Base-by-base conservation (phyloP, 106 monocot genomes). In the Allium sativum region DNA sequence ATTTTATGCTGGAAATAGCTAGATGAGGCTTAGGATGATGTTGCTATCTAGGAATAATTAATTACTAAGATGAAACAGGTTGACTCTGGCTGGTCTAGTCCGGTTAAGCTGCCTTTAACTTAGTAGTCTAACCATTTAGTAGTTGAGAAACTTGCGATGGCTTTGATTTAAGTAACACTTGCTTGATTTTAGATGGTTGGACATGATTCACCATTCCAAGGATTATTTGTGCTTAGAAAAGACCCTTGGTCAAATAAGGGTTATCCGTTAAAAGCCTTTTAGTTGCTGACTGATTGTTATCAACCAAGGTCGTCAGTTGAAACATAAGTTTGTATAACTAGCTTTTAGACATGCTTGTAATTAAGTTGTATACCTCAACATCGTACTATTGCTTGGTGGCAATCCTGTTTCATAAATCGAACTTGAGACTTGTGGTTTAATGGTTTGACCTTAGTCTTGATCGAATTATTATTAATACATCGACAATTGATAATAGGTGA, bases 271-370 rank as follows among this genome's bases (percentile, higher is more conserved):
- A 74, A 64, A 84, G 74, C 70, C 73, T 65, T 70, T 77, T 72
- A 19, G 80, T 80, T 52, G 78, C 80, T 47, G 45, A 20, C 4
- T 45, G 62, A 7, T 45, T 21, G 21, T 62, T 18, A 19, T 62
- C 62, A 21, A 62, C 21, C 62, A 62, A 16, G 47, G 22, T 45
- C 88, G 83, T 88, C 88, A 88, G 80, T 66, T 88, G 79, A 16
- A 74, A 71, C 88, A 88, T 88, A 67, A 88, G 69, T n/a, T 83
- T 74, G 66, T 74, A 68, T 50, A 88, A 80, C 46, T 88, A 80
- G 48, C 59, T 72, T 71, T 72, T 88, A 0, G 88, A 88, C 88
- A 88, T 80, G 31, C 76, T 68, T 10, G 66, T 54, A 19, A 77
- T 73, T 9, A 66, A 52, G 3, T 59, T 52, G 48, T 76, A 67